These are phyloP conservation scores for Aureobasidium sp. DNA, from an alignment of 2,329 filamentous ascomycete species.

Conservation along the genomic window DNA sequence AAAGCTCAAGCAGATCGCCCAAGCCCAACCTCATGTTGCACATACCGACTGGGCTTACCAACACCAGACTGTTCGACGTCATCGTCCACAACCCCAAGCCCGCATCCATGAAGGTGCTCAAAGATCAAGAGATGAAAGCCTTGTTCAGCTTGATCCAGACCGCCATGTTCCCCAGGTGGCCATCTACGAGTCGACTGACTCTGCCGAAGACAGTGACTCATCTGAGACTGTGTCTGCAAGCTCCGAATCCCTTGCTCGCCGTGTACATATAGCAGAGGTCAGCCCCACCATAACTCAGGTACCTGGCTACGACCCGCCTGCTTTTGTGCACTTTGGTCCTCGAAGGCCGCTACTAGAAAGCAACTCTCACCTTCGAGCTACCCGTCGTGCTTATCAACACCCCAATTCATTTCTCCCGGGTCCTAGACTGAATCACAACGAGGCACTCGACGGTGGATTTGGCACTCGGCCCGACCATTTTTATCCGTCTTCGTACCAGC, in stretches of 20 bases:
- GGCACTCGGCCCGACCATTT: neutral
- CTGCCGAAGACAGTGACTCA: constrained; percentile 3
- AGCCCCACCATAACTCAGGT: constrained; percentile 9
- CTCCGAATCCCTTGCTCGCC: neutral
- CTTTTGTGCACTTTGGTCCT: neutral
- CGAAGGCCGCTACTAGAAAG: neutral
- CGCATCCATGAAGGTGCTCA: constrained; percentile 17
- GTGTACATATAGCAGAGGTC: constrained; percentile 10
- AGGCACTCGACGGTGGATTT: no score
- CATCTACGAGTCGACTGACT: neutral
- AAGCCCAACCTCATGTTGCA: neutral
- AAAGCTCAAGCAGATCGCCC: constrained; percentile 18
- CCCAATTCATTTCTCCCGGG: neutral
- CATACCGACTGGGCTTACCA: constrained; percentile 16
- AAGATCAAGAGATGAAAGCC: constrained; percentile 5
- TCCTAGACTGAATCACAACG: neutral
- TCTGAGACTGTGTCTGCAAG: neutral
- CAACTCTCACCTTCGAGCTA: neutral
- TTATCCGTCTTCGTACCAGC: neutral
- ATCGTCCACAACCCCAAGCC: neutral
- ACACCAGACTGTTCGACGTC: constrained; percentile 21
- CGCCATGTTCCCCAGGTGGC: constrained; percentile 6
- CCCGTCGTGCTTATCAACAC: neutral
- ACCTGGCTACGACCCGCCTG: neutral
- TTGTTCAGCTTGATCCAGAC: constrained; percentile 3